Evolutionary conservation across 148 eudicot genomes (phyloP), one percentile per base, ranked within the genome.

Genomic region (Vaccinium myrtillus): DNA sequence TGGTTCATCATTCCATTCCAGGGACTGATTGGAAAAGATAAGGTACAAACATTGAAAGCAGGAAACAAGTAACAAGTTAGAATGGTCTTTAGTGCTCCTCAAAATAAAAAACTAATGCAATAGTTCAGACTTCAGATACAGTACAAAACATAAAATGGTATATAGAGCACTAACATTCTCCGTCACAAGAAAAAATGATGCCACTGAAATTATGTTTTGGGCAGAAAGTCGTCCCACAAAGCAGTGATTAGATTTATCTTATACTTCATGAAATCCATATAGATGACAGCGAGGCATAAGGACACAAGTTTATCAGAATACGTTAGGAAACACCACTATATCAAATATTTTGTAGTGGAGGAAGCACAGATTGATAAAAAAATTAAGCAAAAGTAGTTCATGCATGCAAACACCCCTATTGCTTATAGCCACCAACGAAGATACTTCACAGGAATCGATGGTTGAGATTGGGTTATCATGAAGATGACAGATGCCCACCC

Each of bases 1-100:
- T 53, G 91, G 90, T 69, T 97, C 99, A 86, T 97, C 99, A 87
- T 91, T 92, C 99, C 98, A 97, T 85, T 97, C 98, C 83, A 90
- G 75, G 53, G 96, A 89, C 98, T 97, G 92, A 81, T 77, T 30
- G 67, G 73, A 70, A 67, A 63, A 32, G 50, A 67, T 30, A 86
- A 78, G 46, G 30, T 30, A 23, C 12, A 63, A 83, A 85, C 63
- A 63, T 43, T 1, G 55, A 50, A 61, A 83, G 13, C 16, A 70
- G 18, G 21, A 77, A 58, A 84, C 36, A 67, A 55, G 14, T 36
- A 74, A 79, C 48, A 49, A 46, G 54, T 59, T 55, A 80, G 51
- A 51, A 30, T 83, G 70, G 59, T 55, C 51, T 67, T 69, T 82
- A 82, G 36, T 23, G 21, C 43, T 59, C 70, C 46, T 61, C 27